These are phyloP conservation scores for Aspergillus ustus DNA, from an alignment of 2,329 filamentous ascomycete genomes.

Conservation along the genomic window DNA sequence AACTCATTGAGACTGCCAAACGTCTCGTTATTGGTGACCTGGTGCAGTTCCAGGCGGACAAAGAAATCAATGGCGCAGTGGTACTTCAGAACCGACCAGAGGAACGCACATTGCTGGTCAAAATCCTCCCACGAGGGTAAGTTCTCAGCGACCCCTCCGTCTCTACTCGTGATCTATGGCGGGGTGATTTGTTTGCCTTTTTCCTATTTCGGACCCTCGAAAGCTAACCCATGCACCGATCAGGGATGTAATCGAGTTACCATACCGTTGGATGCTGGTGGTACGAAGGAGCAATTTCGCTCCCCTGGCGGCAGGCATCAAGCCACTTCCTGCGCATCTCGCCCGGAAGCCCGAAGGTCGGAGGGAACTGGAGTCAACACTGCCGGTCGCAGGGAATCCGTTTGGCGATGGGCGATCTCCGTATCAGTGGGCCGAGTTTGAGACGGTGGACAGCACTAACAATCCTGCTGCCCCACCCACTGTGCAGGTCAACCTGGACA, in stretches of 20 bases:
- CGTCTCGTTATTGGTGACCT: slow-evolving; percentile 73
- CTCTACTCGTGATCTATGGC: slow-evolving; percentile 2
- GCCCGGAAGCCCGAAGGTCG: slow-evolving; percentile 56
- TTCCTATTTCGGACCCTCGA: slow-evolving; percentile 17
- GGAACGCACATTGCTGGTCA: slow-evolving; percentile 77
- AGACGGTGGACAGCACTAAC: slow-evolving; percentile 60
- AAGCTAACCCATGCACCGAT: slow-evolving; percentile 23
- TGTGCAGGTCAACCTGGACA: slow-evolving; percentile 71
- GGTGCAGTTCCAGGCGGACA: slow-evolving; percentile 82
- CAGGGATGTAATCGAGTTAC: slow-evolving; percentile 63
- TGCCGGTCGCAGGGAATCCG: slow-evolving; percentile 67
- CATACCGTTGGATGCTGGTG: slow-evolving; percentile 57
- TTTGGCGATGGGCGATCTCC: slow-evolving; percentile 64
- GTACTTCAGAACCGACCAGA: slow-evolving; percentile 80
- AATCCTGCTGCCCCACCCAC: slow-evolving; percentile 62
- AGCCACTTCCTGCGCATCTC: slow-evolving; percentile 53
- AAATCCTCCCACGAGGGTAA: slow-evolving; percentile 83
- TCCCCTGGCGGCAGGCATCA: slow-evolving; percentile 50
- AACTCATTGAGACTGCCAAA: slow-evolving; percentile 70
- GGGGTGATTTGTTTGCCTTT: slow-evolving; percentile 16
- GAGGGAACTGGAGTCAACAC: slow-evolving; percentile 63
- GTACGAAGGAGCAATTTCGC: slow-evolving; percentile 55
- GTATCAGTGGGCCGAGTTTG: slow-evolving; percentile 80
- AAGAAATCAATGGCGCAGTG: slow-evolving; percentile 87
- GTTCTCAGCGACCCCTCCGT: slow-evolving; percentile 37